Percentiles rank a stretch among this genome's conserved stretches.
Conservation (phyloP, 2,329 filamentous ascomycete genomes). For the Penicillium freii region DNA sequence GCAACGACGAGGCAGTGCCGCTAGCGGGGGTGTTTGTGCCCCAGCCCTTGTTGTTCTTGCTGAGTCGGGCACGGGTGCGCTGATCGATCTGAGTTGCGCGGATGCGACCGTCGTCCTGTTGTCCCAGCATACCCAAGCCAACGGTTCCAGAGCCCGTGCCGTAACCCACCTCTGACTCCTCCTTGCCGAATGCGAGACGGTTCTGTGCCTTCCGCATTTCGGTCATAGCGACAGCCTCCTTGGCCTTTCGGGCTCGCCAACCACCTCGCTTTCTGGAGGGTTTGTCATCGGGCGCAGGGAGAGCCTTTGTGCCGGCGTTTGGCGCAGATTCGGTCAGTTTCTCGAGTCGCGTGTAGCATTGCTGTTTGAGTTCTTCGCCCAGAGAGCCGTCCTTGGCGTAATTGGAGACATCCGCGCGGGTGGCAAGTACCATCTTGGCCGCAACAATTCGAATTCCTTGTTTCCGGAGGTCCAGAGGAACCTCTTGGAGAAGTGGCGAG, state of each 20-base stretch:
- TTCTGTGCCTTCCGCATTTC: conserved; percentile 96
- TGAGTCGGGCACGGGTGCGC: conserved; percentile 86
- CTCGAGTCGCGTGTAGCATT: conserved; percentile 81
- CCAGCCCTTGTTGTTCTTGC: conserved; percentile 96
- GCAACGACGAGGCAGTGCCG: conserved; percentile 72
- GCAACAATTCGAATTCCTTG: conserved; percentile 95
- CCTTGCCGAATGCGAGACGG: conserved; percentile 90
- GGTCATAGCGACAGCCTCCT: conserved; percentile 96
- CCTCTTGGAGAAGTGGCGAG: conserved; percentile 80
- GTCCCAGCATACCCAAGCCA: conserved; percentile 93
- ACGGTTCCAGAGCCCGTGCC: conserved; percentile 80
- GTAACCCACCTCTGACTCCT: conserved; percentile 91
- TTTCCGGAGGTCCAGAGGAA: conserved; percentile 81
- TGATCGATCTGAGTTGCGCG: conserved; percentile 87
- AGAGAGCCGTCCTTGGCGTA: conserved; percentile 76
- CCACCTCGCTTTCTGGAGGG: conserved; percentile 90
- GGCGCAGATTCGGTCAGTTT: conserved; percentile 89
- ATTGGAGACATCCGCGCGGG: conserved; percentile 83
- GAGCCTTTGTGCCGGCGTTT: conserved; percentile 80
- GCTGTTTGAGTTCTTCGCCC: conserved; percentile 76
- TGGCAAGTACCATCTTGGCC: conserved; percentile 89
- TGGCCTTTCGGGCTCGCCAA: conserved; percentile 83
- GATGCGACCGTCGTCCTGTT: conserved; percentile 82
- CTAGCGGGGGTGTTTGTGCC: conserved; percentile 62
- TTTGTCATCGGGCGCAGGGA: conserved; percentile 94